Conservation (phyloP, 2,329 filamentous ascomycete genomes). For the Dryadomyces quercus-mongolicae region DNA sequence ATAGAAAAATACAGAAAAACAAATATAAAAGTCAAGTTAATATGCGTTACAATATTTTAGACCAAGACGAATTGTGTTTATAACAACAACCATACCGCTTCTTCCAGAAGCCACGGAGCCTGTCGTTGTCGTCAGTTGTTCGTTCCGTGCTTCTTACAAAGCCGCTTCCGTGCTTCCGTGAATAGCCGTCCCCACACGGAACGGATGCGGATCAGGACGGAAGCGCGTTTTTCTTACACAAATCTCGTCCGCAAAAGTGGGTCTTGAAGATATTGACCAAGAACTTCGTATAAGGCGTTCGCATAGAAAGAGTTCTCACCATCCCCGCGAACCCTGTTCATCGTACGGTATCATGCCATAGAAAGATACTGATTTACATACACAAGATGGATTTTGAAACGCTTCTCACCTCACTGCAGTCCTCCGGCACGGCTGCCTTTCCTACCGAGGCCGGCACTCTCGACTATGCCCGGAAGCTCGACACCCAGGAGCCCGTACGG, state of each 20-base stretch:
- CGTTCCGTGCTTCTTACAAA: not conserved
- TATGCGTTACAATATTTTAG: too few species aligned
- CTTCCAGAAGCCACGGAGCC: not conserved
- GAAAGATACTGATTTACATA: not conserved
- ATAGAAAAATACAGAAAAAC: not conserved
- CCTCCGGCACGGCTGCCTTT: slow-evolving; percentile 26
- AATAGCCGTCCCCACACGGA: not conserved
- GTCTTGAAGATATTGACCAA: not conserved
- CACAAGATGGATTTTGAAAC: slow-evolving; percentile 1
- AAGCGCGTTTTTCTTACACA: not conserved
- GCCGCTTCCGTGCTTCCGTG: not conserved
- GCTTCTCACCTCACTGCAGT: not conserved
- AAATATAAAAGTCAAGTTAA: too few species aligned
- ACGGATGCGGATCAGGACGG: not conserved
- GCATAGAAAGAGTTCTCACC: too few species aligned
- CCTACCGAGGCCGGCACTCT: slow-evolving; percentile 32
- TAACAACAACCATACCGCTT: not conserved
- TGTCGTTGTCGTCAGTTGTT: not conserved
- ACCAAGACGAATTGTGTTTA: too few species aligned
- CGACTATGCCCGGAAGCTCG: slow-evolving; percentile 40
- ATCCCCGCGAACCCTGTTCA: not conserved
- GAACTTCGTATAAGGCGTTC: not conserved
- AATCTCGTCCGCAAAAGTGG: not conserved
- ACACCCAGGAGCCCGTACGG: slow-evolving; percentile 47
- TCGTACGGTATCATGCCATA: not conserved